Evolutionary conservation across 2,329 filamentous ascomycete genomes (phyloP), one percentile per base, ranked within the genome.

Genomic region (Verticillium nubilum): DNA sequence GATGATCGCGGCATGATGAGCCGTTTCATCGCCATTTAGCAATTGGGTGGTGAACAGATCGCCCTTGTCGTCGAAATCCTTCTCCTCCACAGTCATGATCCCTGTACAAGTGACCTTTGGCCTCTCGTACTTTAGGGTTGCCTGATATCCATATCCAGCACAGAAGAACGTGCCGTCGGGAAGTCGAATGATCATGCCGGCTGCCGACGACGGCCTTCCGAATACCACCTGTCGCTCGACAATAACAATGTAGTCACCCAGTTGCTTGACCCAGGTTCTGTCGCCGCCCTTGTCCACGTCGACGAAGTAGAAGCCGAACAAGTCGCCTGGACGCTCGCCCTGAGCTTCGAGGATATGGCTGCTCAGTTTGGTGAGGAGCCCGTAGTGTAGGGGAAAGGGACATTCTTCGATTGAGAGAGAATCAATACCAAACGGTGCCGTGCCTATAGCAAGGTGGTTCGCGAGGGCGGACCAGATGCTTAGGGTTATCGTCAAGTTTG

Each of bases 331-430:
- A 9, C 29, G 23, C 9, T 55, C 19, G 4, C 29, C 19, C 3
- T 23, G 54, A 23, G 54, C 54, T 17, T 55, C 29, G 4, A 55
- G 54, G n/a, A 37, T 35, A 3, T 37, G 31, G 10, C 19, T 19
- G 17, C 29, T 35, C 5, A 55, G 9, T 19, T 55, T 19, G 17
- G 29, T 10, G 5, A 55, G 29, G 5, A 55, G 29, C 10, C 17
- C 17, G 31, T 55, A 55, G 19, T 55, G 31, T 4, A 13, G 4
- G 2, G 54, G 33, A 1, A 67, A 78, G 17, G 79, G 79, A 35
- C 31, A 35, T 4, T 19, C 31, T 2, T 15, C 12, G 2, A 23
- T 17, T 5, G 28, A 25, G 5, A 52, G n/a, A 2, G 26, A 25
- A 12, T 61, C 53, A 9, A 59, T 37, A 2, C 26, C 35, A 3